A percentile compares a stretch with the other conserved stretches of the same genome.
These are phyloP conservation scores for Hericium rajendrae DNA, from an alignment of 768 basidiomycete genomes.

Conservation along the genomic window DNA sequence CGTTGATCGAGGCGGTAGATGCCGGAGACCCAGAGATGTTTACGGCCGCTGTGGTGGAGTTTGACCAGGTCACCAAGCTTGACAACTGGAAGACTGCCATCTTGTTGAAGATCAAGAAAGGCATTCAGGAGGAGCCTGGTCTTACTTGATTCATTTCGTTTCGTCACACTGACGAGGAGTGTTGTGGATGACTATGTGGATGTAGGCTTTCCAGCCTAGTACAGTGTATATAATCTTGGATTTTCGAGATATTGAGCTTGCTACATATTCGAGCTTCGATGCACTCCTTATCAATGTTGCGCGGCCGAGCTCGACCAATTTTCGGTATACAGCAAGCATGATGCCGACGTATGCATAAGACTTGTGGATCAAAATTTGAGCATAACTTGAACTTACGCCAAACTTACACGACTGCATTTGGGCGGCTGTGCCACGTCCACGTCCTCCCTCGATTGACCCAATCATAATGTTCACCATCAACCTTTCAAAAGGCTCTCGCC, in stretches of 20 bases:
- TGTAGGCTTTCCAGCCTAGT: background rate
- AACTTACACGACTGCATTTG: background rate
- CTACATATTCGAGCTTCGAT: too few relatives aligned
- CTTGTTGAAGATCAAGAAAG: conserved; percentile 82
- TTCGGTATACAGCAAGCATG: too few relatives aligned
- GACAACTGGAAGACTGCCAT: conserved; percentile 96
- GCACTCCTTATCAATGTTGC: too few relatives aligned
- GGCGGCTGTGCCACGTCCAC: background rate
- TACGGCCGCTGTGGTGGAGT: conserved; percentile 82
- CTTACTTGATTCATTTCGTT: conserved; percentile 13
- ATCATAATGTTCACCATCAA: background rate
- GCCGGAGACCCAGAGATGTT: conserved; percentile 63
- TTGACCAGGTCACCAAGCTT: conserved; percentile 83
- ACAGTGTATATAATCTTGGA: background rate
- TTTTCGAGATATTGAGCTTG: background rate
- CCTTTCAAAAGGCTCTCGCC: background rate
- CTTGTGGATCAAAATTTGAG: background rate
- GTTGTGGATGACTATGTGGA: background rate
- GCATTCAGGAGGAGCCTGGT: conserved; percentile 49
- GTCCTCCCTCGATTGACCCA: conserved; percentile 2
- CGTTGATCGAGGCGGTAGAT: conserved; percentile 70
- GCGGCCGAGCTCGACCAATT: too few relatives aligned
- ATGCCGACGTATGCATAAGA: too few relatives aligned
- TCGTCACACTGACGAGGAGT: background rate
- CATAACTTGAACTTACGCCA: background rate